Evolutionary conservation across 2,329 filamentous ascomycete genomes (phyloP).

Genomic region (Calonectria multiphialidica): DNA sequence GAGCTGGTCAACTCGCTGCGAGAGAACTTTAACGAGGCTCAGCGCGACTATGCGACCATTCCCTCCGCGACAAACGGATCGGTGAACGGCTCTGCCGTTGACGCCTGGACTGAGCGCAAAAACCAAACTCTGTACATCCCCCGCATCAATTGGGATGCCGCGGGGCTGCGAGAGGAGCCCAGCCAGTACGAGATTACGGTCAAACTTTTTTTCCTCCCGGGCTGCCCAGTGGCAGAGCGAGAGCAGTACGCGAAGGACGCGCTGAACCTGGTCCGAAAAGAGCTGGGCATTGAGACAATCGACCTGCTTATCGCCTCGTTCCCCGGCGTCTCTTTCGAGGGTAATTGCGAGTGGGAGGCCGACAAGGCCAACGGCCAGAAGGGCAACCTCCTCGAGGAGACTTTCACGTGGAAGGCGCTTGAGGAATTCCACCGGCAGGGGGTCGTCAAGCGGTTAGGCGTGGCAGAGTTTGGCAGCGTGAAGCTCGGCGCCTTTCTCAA

Average conservation of each 20-base stretch:
- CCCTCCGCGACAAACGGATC: conserved; percentile 48
- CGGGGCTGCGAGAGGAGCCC: conserved; percentile 83
- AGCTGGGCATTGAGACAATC: conserved; percentile 80
- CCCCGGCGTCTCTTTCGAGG: conserved; percentile 92
- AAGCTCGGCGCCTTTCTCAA: conserved; percentile 83
- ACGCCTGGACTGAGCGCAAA: conserved; percentile 77
- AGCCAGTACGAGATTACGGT: conserved; percentile 93
- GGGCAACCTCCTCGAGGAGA: conserved; percentile 75
- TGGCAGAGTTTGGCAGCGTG: conserved; percentile 91
- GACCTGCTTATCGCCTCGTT: conserved; percentile 95
- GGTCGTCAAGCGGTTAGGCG: conserved; percentile 80
- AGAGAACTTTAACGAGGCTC: conserved; percentile 82
- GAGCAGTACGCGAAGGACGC: conserved; percentile 81
- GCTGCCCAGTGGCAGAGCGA: conserved; percentile 73
- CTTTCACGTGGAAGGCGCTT: conserved; percentile 77
- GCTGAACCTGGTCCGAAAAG: conserved; percentile 81
- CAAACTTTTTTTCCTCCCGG: conserved; percentile 93
- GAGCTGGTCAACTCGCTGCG: conserved; percentile 92
- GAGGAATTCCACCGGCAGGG: conserved; percentile 81
- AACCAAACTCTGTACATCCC: conserved; percentile 79
- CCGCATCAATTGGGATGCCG: conserved; percentile 77
- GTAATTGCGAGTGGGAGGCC: conserved; percentile 86
- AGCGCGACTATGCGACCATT: conserved; percentile 67
- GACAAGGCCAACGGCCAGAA: conserved; percentile 71
- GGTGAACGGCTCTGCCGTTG: conserved; percentile 46